Evolutionary conservation across 768 basidiomycete genomes (phyloP), one percentile per base, ranked within the genome.

Genomic region (Lentinula aciculospora): DNA sequence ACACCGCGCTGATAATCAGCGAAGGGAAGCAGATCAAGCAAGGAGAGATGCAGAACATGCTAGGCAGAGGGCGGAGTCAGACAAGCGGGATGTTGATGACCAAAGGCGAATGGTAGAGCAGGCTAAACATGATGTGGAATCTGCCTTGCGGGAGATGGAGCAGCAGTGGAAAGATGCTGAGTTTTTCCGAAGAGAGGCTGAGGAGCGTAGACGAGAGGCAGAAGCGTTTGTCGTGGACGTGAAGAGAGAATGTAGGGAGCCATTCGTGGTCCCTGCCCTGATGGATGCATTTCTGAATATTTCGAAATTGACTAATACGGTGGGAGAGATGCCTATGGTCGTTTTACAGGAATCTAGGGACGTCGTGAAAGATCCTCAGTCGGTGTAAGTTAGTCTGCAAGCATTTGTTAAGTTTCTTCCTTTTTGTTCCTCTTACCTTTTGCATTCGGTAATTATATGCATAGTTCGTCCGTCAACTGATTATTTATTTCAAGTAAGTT

Each of bases 241-340:
- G 7, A 37, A 57, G 23, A 21, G 56, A 32, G 56, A 57, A 29
- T 48, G 44, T 13, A 48, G 19, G 23, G 56, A 19, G n/a, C 56
- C 56, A 13, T 57, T 57, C 44, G 21, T 57, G 3, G 56, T 57
- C n/a, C 56, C 56, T 31, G 56, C 56, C 12, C 23, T 57, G 45
- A 15, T 57, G 34, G 56, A 57, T 34, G 56, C 39, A n/a, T 55
- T 55, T 44, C 17, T 42, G n/a, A 40, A 15, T 25, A 25, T 55
- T 12, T 55, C 53, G 39, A 29, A 55, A 21, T n/a, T 55, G 53
- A 49, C 47, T 15, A 34, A 8, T 15, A 50, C 4, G 21, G 29
- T 23, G 48, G 10, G 29, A 31, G 48, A 31, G 48, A 28, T 21
- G 48, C n/a, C n/a, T n/a, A n/a, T n/a, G 25, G 4, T 48, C 9